Evolutionary conservation across 2,329 filamentous ascomycete genomes (phyloP).

Genomic region (Colletotrichum plurivorum): DNA sequence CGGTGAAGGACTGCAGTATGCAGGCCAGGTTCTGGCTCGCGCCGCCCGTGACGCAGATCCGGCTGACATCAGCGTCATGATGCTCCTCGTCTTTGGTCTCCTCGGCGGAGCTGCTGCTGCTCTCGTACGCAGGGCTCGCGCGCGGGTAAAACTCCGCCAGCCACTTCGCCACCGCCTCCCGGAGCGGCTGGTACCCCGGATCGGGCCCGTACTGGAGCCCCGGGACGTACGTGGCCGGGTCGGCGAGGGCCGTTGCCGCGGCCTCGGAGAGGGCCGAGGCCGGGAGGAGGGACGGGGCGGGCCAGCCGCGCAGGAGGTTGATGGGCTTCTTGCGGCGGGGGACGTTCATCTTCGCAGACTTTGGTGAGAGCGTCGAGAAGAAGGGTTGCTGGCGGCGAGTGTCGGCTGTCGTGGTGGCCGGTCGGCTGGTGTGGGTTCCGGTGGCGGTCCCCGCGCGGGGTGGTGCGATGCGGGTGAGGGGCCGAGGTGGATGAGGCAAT

Average conservation of each 20-base stretch:
- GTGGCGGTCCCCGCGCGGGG: constrained; percentile 3
- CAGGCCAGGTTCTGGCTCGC: constrained; percentile 87
- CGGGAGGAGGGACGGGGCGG: constrained; percentile 74
- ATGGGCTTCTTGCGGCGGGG: constrained; percentile 59
- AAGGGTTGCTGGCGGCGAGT: not conserved
- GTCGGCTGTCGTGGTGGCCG: not conserved
- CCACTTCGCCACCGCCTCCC: constrained; percentile 79
- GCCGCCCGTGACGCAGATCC: constrained; percentile 87
- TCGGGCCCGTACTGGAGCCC: constrained; percentile 87
- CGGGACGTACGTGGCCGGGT: constrained; percentile 70
- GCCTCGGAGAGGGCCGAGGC: constrained; percentile 72
- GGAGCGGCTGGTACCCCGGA: constrained; percentile 78
- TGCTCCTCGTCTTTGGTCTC: not conserved
- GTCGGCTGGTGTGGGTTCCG: constrained; percentile 5
- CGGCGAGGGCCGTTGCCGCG: constrained; percentile 71
- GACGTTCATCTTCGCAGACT: constrained; percentile 14
- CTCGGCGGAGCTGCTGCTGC: not conserved
- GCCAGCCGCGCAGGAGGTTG: constrained; percentile 80
- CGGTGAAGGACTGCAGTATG: constrained; percentile 84
- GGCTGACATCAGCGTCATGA: constrained; percentile 59
- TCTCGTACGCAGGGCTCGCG: not conserved
- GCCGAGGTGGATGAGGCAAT: constrained; percentile 9
- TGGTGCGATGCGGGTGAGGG: constrained; percentile 15
- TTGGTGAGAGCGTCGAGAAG: not conserved
- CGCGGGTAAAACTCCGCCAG: constrained; percentile 73